A percentile compares a stretch with the other conserved stretches of the same genome.
Conservation (phyloP, 2,329 filamentous ascomycete genomes). For the Thelonectria rubi region DNA sequence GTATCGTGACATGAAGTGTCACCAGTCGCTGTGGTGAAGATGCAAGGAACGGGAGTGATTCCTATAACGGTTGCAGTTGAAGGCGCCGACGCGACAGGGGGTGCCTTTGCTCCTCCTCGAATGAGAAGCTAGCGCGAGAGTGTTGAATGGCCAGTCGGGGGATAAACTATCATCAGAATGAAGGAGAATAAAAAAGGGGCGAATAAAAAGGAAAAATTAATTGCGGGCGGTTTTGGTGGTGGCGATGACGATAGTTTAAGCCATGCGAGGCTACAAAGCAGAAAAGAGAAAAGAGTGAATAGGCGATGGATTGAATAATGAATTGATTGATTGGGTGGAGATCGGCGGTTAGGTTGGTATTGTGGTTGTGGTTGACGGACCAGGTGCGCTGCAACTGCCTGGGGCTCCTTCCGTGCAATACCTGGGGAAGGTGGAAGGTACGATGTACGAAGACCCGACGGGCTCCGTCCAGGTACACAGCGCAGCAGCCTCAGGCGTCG, state of each 20-base stretch:
- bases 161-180: slow-evolving; percentile 10
- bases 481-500: neutral
- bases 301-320: neutral
- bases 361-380: slow-evolving; percentile 4
- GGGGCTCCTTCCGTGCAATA: slow-evolving; percentile 20
- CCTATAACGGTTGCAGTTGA: slow-evolving; percentile 2
- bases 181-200: neutral
- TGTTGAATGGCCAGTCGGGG: slow-evolving; percentile 7
- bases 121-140: slow-evolving; percentile 16
- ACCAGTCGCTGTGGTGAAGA: slow-evolving; percentile 42
- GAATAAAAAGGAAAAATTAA: slow-evolving; percentile 2
- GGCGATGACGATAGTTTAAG: slow-evolving; percentile 17
- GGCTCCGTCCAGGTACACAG: too few species aligned
- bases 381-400: slow-evolving; percentile 19
- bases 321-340: slow-evolving; percentile 13
- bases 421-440: slow-evolving; percentile 26
- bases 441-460: slow-evolving; percentile 1
- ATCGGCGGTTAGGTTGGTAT: slow-evolving; percentile 7
- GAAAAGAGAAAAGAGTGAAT: slow-evolving; percentile 5
- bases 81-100: slow-evolving; percentile 13
- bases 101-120: slow-evolving; percentile 15
- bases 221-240: neutral
- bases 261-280: neutral
- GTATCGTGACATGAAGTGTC: slow-evolving; percentile 52
- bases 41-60: slow-evolving; percentile 20